Percentiles rank a stretch among this genome's conserved stretches.
Evolutionary conservation across 2,329 filamentous ascomycete species (phyloP).

Genomic region (Nigrospora oryzae): DNA sequence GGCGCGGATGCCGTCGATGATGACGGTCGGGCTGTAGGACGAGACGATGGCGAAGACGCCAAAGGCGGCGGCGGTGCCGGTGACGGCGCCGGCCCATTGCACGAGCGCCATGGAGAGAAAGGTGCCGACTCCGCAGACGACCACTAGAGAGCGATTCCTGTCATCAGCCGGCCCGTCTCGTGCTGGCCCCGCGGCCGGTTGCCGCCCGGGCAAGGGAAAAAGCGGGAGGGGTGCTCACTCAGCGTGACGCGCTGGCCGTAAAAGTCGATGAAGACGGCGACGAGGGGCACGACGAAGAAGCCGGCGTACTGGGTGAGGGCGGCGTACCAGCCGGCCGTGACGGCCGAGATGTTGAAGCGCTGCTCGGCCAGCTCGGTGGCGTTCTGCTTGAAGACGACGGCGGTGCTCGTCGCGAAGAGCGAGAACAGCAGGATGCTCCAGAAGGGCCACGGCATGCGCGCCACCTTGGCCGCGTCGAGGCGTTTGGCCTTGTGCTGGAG

Average conservation of each 20-base stretch:
- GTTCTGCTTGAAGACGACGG: constrained; percentile 45
- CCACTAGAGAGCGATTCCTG: constrained; percentile 12
- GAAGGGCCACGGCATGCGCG: constrained; percentile 50
- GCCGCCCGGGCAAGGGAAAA: too few species aligned
- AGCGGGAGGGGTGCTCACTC: constrained; percentile 16
- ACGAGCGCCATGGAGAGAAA: constrained; percentile 44
- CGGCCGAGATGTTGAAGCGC: constrained; percentile 43
- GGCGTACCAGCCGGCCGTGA: constrained; percentile 54
- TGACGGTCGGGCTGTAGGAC: constrained; percentile 46
- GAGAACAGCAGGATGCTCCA: constrained; percentile 48
- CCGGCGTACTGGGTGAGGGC: constrained; percentile 44
- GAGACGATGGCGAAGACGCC: constrained; percentile 49
- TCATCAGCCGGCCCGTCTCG: too few species aligned
- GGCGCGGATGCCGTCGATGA: constrained; percentile 53
- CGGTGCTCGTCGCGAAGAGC: constrained; percentile 49
- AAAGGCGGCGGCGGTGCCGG: constrained; percentile 49
- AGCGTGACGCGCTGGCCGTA: constrained; percentile 42
- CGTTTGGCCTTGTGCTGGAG: constrained; percentile 52
- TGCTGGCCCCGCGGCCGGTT: too few species aligned
- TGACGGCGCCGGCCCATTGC: constrained; percentile 37
- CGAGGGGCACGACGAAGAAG: constrained; percentile 48
- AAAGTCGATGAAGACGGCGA: constrained; percentile 49
- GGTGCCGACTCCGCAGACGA: constrained; percentile 39
- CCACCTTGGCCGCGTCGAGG: constrained; percentile 45
- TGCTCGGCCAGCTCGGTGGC: constrained; percentile 53